These are phyloP conservation scores for Vaccinium macrocarpon DNA, from an alignment of 148 eudicot species.

Conservation along the genomic window DNA sequence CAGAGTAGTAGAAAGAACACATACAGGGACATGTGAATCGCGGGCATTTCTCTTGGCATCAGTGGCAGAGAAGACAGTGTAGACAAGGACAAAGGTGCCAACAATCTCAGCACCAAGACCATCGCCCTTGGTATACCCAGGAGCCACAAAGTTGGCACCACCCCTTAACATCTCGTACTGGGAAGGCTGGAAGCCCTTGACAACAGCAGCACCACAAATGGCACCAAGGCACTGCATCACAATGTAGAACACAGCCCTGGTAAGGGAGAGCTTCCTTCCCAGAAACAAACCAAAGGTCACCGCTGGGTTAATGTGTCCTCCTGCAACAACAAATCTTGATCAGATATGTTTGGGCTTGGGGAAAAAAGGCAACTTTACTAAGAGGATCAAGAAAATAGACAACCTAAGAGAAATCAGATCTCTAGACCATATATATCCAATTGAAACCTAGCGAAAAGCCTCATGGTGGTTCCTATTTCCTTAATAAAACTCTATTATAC, in stretches of 20 bases:
- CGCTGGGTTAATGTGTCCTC: conserved; percentile 55
- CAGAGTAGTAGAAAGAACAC: conserved; percentile 17
- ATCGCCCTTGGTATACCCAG: conserved; percentile 83
- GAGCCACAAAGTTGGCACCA: conserved; percentile 72
- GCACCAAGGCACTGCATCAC: conserved; percentile 53
- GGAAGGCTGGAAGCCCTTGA: conserved; percentile 39
- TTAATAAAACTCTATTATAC: neutral
- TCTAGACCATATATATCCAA: neutral
- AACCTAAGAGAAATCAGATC: neutral
- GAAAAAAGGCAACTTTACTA: neutral
- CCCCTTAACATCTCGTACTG: conserved; percentile 35
- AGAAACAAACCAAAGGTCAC: conserved; percentile 48
- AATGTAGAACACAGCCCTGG: conserved; percentile 48
- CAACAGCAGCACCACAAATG: conserved; percentile 54
- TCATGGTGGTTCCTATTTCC: neutral
- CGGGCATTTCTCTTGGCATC: conserved; percentile 89
- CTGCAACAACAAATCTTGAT: conserved; percentile 21
- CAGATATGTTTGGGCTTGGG: neutral
- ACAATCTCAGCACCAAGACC: conserved; percentile 95
- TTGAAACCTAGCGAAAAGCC: neutral
- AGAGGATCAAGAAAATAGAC: neutral
- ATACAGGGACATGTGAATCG: conserved; percentile 90
- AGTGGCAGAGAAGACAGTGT: conserved; percentile 93
- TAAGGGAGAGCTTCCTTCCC: conserved; percentile 46
- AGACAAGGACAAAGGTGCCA: conserved; percentile 87